Base-by-base conservation (phyloP, 2,329 filamentous ascomycete species). In the Zymoseptoria pseudotritici region DNA sequence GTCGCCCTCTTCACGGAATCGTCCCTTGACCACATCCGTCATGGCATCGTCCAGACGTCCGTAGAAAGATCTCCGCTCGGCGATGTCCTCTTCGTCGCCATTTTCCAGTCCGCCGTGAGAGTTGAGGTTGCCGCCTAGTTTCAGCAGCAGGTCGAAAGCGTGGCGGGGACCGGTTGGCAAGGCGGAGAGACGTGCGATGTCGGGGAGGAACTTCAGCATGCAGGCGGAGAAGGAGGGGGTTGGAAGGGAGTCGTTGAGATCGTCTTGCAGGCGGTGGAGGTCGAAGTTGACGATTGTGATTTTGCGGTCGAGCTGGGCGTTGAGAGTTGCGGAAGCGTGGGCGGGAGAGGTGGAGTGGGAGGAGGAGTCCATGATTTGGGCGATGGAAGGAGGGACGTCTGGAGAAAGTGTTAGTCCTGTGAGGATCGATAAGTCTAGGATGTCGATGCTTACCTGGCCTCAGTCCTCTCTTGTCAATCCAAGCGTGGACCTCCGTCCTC, bases 241-340 rank as follows among this genome's bases (percentile, higher is more conserved):
- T 20, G 78, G 79, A 56, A 82, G 79, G 56, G 77, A 79, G 68
- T 81, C 79, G 71, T 82, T 82, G 65, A 82, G 76, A 65, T 81
- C 79, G 70, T 82, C 80, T 69, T 82, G 80, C 53, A 82, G 75
- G 56, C 80, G 78, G 73, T 82, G 80, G 3, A 82, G 78, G 68
- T 82, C 80, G 69, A 82, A 82, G 73, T 82, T 82, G 58, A 82
- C 79, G 58, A 82, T 82, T 46, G 80, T 82, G 72, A 82, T 82
- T 66, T 82, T 82, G 75, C 80, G 80, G 70, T 82, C 80, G 62
- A 82, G 78, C 68, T 82, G 80, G n/a, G 79, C 79, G 68, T 81
- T 81, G 62, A 82, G 77, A 1, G 79, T 80, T 36, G 75, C 71
- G 36, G 80, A 79, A 21, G 78, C 78, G 62, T 79, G 76, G 20